A percentile compares a stretch with the other conserved stretches of the same genome.
Conservation (phyloP, 805 yeast genomes). For the Candida nanaspora region DNA sequence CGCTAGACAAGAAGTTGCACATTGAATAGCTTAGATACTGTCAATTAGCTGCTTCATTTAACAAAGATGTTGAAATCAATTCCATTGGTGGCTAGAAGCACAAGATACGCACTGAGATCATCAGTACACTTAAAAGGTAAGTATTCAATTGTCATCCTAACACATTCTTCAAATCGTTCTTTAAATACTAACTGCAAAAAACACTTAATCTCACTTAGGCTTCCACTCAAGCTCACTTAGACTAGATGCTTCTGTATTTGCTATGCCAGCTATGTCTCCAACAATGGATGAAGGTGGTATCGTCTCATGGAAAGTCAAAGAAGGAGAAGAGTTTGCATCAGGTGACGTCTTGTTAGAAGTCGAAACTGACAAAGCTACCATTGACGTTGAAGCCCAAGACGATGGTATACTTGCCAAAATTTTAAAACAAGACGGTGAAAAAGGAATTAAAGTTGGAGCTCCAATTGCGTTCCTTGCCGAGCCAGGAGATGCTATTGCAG, state of each 20-base stretch:
- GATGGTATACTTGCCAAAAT: constrained; percentile 88
- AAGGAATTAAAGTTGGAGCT: constrained; percentile 75
- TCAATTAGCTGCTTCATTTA: too few relatives aligned
- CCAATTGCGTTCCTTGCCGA: constrained; percentile 90
- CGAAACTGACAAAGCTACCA: constrained; percentile 82
- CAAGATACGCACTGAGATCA: constrained; percentile 4
- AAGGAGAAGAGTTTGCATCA: constrained; percentile 62
- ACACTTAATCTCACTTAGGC: constrained; percentile 4
- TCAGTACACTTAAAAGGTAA: constrained; percentile 7
- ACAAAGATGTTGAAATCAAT: constrained; percentile 14
- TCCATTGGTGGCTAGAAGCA: constrained; percentile 5
- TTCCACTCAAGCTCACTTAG: constrained; percentile 25
- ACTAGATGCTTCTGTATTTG: constrained; percentile 44
- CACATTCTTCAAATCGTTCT: background rate
- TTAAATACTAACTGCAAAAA: too few relatives aligned
- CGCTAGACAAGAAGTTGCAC: background rate
- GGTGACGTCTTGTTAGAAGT: constrained; percentile 82
- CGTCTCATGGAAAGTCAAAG: constrained; percentile 81
- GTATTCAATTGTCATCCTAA: background rate
- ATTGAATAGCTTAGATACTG: background rate
- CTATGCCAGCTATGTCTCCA: constrained; percentile 99
- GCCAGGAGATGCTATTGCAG: constrained; percentile 70
- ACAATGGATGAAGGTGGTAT: constrained; percentile 96
- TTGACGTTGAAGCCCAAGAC: constrained; percentile 83
- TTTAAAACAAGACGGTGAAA: constrained; percentile 60